A percentile compares a stretch with the other conserved stretches of the same genome.
Evolutionary conservation across 2,329 filamentous ascomycete species (phyloP).

Genomic region (Colletotrichum higginsianum): DNA sequence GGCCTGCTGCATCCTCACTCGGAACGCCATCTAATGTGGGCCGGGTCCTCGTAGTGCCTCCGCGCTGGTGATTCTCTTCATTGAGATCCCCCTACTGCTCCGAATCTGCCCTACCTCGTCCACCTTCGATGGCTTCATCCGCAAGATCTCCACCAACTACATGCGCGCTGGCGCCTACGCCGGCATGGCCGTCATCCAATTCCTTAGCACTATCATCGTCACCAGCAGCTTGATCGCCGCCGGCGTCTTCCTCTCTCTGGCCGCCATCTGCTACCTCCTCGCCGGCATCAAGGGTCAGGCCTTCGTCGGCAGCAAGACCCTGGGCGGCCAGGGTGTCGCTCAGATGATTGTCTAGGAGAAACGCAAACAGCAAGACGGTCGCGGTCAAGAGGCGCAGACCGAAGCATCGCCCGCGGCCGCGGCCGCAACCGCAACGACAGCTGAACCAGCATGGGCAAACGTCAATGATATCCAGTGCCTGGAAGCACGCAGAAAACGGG

Average conservation of each 20-base stretch:
- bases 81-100: constrained; percentile 93
- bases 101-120: constrained; percentile 97
- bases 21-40: constrained; percentile 2
- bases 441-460: constrained; percentile 17
- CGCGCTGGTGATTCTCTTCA: constrained; percentile 83
- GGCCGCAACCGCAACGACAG: constrained; percentile 1
- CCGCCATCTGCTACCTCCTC: constrained; percentile 84
- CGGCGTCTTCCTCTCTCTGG: constrained; percentile 83
- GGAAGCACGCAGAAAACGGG: constrained; percentile 32
- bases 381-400: constrained; percentile 9
- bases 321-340: constrained; percentile 92
- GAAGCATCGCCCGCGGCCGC: constrained; percentile 4
- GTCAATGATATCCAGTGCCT: constrained; percentile 41
- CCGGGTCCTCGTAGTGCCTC: constrained; percentile 68
- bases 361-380: constrained; percentile 4
- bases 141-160: constrained; percentile 95
- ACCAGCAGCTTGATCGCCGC: constrained; percentile 86
- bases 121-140: constrained; percentile 90
- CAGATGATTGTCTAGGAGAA: constrained; percentile 92
- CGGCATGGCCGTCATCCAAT: constrained; percentile 86
- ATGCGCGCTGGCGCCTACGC: constrained; percentile 92
- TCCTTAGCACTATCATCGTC: constrained; percentile 78
- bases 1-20: neutral
- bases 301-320: constrained; percentile 94
- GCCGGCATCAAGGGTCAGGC: constrained; percentile 87